phyloP scores from a whole-genome alignment of 352 stramenopile genomes.

The Phytophthora constricta region DNA sequence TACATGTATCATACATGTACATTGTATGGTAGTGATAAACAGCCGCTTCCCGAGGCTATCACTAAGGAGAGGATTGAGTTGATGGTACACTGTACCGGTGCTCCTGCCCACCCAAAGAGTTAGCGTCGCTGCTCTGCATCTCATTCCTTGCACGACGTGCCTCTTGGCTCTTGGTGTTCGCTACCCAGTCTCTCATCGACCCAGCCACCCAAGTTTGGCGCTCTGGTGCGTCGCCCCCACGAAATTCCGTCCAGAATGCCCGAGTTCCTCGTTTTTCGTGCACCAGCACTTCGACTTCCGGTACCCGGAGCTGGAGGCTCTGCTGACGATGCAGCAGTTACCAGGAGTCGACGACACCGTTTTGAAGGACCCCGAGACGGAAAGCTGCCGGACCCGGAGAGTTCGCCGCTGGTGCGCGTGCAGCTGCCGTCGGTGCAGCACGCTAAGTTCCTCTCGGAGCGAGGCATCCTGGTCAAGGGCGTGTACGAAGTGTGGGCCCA shows the following conservation, averaged over 20 bases:
- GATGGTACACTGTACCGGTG: conserved; percentile 20
- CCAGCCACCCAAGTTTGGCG: background rate
- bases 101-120: conserved; percentile 18
- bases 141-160: too few relatives aligned
- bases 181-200: background rate
- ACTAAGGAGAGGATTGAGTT: too few relatives aligned
- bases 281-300: conserved; percentile 86
- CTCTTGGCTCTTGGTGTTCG: background rate
- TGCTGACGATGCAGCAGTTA: conserved; percentile 71
- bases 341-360: conserved; percentile 38
- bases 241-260: conserved; percentile 43
- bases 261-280: conserved; percentile 84
- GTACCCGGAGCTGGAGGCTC: conserved; percentile 80
- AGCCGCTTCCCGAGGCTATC: too few relatives aligned
- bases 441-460: conserved; percentile 81
- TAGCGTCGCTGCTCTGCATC: too few relatives aligned
- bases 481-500: conserved; percentile 85
- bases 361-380: conserved; percentile 34
- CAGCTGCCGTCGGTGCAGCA: conserved; percentile 59
- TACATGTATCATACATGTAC: too few relatives aligned
- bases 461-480: conserved; percentile 83
- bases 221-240: background rate
- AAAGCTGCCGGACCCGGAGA: conserved; percentile 52
- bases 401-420: conserved; percentile 70
- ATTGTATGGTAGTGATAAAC: too few relatives aligned